Evolutionary conservation across 2,329 filamentous ascomycete genomes (phyloP), one percentile per base, ranked within the genome.

Genomic region (Botryotinia convoluta): DNA sequence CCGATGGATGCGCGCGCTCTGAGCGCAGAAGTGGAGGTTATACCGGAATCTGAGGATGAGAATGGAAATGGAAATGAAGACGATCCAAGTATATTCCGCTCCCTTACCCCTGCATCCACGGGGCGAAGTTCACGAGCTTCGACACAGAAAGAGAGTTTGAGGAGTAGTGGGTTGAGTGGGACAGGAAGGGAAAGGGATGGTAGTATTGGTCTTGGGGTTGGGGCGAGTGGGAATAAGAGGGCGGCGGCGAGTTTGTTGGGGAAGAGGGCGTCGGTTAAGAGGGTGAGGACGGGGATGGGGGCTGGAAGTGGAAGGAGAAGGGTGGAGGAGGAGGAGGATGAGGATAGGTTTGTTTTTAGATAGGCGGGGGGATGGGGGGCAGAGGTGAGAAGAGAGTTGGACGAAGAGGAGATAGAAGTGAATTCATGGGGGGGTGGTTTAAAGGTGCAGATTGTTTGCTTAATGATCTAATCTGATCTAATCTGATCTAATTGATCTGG

Each of bases 321-420:
- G 78, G 79, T 68, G 77, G 80, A 48, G 77, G 77, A 77, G 69
- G 78, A 79, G 65, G 78, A 79, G 64, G 79, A 80, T 63, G 79
- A 79, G 57, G 81, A 81, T 74, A 77, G 76, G 57, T 81, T 81
- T 74, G 60, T 22, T 22, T 72, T 72, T 59, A 45, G 42, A 29
- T 65, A 48, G 29, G 44, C 16, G 10, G 8, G 37, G 16, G 14
- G 14, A 16, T 18, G 18, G 32, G 32, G 18, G n/a, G n/a, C n/a
- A 2, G 18, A 10, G 16, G 0, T 35, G 9, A 9, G n/a, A 45
- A 7, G 12, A 44, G n/a, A n/a, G n/a, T n/a, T n/a, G 29, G 37
- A 1, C 29, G 32, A 32, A 26, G 22, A 20, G 44, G 22, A 26
- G 68, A 18, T 42, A 9, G 60, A 4, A 18, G 57, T 37, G 57